phyloP scores from a whole-genome alignment of 441 rosid genomes.

The Bocquillonia castaneifolia region DNA sequence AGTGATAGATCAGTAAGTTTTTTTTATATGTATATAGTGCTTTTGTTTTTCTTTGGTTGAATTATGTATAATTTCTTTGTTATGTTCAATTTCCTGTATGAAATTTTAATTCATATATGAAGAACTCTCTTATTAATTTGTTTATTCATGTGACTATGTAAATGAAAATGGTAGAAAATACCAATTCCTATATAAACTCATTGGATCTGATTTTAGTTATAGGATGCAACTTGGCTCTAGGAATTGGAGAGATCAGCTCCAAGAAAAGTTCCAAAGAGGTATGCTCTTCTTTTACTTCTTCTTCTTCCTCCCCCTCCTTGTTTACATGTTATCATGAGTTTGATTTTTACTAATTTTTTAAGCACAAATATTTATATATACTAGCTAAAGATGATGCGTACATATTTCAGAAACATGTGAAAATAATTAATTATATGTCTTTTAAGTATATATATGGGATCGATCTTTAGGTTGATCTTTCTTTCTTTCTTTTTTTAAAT shows the following conservation, averaged over 20 bases:
- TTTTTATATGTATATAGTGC: no score
- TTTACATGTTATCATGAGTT: background rate
- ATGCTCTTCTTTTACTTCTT: background rate
- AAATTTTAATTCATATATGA: no score
- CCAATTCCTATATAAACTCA: conserved; percentile 12
- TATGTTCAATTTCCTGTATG: no score
- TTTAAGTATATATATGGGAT: background rate
- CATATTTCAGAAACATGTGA: no score
- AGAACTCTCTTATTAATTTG: no score
- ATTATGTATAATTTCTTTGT: no score
- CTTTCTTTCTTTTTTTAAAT: background rate
- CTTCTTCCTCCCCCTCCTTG: background rate
- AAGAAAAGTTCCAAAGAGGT: conserved; percentile 6
- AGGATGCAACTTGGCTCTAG: conserved; percentile 8
- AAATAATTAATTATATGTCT: no score
- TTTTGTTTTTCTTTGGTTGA: no score
- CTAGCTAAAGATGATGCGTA: no score
- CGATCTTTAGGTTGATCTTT: conserved; percentile 20
- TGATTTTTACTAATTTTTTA: no score
- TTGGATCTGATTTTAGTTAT: conserved; percentile 32
- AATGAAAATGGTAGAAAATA: conserved; percentile 8
- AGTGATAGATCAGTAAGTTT: conserved; percentile 26
- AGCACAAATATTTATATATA: no score
- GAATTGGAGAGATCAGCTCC: conserved; percentile 9
- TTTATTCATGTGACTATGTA: background rate